These are phyloP conservation scores for Pseudogymnoascus sp. DNA, from an alignment of 2,329 filamentous ascomycete species.

Conservation along the genomic window DNA sequence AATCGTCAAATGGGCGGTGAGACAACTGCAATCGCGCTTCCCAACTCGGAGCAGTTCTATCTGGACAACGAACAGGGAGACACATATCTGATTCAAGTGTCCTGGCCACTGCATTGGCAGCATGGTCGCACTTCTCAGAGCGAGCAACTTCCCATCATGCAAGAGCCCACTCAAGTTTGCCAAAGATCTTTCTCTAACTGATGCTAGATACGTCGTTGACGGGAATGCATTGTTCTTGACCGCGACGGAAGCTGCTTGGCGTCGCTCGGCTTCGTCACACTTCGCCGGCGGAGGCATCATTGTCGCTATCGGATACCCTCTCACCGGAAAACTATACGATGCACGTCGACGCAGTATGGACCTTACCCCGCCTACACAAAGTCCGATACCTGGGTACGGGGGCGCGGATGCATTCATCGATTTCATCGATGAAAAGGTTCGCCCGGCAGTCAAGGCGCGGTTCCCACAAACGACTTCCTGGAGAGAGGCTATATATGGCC, in stretches of 20 bases:
- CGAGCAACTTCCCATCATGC: conserved; percentile 35
- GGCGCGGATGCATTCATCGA: not conserved
- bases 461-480: conserved; percentile 1
- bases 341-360: not conserved
- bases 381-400: not conserved
- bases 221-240: conserved; percentile 35
- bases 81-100: conserved; percentile 33
- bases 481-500: not conserved
- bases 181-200: conserved; percentile 31
- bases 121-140: not conserved
- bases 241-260: conserved; percentile 39
- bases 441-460: not conserved
- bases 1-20: not conserved
- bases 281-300: conserved; percentile 41
- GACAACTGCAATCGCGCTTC: not conserved
- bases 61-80: conserved; percentile 29
- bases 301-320: conserved; percentile 40
- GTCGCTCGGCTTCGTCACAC: conserved; percentile 26
- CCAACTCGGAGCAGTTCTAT: conserved; percentile 8
- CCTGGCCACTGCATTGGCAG: conserved; percentile 29
- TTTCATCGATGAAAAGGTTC: not conserved
- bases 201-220: conserved; percentile 37
- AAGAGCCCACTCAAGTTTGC: conserved; percentile 30
- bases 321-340: conserved; percentile 39
- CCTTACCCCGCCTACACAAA: not conserved